Evolutionary conservation across 805 yeast species (phyloP).

Genomic region (Cyberlindnera nakhonratchasimensis): DNA sequence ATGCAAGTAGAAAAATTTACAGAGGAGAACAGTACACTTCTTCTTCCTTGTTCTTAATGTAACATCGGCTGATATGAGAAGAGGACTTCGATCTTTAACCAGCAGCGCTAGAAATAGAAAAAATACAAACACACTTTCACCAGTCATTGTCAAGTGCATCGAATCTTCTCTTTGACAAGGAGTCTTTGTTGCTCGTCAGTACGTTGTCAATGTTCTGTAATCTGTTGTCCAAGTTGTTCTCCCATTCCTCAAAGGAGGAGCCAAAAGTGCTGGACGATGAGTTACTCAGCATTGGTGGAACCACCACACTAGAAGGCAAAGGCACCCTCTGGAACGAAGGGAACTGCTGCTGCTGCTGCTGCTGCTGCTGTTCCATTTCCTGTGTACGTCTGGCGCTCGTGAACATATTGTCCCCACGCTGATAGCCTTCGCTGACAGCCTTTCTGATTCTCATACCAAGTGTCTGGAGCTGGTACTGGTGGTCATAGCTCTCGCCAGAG

Average conservation of each 20-base stretch:
- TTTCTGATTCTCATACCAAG: conserved; percentile 73
- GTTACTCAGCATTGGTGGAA: conserved; percentile 35
- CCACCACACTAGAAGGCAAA: conserved; percentile 30
- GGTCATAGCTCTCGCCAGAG: conserved; percentile 31
- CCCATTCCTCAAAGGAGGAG: conserved; percentile 40
- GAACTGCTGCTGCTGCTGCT: conserved; percentile 17
- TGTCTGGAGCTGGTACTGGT: conserved; percentile 43
- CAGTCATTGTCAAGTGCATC: conserved; percentile 27
- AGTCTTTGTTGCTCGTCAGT: conserved; percentile 18
- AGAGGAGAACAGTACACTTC: too few relatives aligned
- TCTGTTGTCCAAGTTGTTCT: conserved; percentile 34
- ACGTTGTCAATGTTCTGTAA: conserved; percentile 32
- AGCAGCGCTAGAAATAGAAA: too few relatives aligned
- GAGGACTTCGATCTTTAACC: too few relatives aligned
- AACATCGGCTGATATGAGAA: too few relatives aligned
- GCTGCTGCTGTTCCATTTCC: conserved; percentile 22
- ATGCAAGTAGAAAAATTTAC: background rate
- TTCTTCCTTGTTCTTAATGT: too few relatives aligned
- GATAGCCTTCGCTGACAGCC: conserved; percentile 61
- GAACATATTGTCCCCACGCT: conserved; percentile 21
- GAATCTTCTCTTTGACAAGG: conserved; percentile 27
- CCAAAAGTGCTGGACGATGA: conserved; percentile 33
- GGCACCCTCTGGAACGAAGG: conserved; percentile 35
- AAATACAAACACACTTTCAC: conserved; percentile 12
- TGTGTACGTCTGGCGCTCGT: conserved; percentile 14